Conservation (phyloP, 192 early-diverging fungal genomes). For the Coemansia sp. region DNA sequence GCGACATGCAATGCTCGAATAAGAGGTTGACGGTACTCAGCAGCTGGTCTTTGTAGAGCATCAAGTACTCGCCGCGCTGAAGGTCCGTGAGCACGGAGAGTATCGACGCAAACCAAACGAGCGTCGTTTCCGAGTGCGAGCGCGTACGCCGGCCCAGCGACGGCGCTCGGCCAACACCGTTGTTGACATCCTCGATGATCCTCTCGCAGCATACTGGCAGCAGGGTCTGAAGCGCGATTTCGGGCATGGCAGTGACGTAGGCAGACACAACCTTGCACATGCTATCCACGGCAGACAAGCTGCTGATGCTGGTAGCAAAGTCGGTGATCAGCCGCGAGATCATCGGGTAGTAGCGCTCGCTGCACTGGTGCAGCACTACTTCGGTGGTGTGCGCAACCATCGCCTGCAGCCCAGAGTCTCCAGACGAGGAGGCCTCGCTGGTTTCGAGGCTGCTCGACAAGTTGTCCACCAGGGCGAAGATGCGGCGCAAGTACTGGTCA, state of each 20-base stretch:
- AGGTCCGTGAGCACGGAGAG: constrained; percentile 25
- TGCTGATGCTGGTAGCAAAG: constrained; percentile 47
- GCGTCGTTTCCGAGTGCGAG: constrained; percentile 51
- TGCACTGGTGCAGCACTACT: constrained; percentile 45
- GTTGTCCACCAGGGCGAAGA: constrained; percentile 72
- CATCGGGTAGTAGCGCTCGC: constrained; percentile 54
- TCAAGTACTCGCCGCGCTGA: constrained; percentile 23
- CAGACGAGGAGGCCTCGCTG: constrained; percentile 12
- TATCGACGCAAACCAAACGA: constrained; percentile 50
- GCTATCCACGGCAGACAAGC: constrained; percentile 42
- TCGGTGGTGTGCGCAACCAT: constrained; percentile 38
- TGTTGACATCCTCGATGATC: constrained; percentile 44
- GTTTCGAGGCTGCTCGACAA: constrained; percentile 42
- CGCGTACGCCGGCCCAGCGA: constrained; percentile 42
- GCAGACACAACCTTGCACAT: constrained; percentile 38
- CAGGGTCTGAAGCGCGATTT: constrained; percentile 31
- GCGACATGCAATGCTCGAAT: constrained; percentile 32
- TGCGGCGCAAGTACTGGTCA: constrained; percentile 75
- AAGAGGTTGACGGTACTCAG: constrained; percentile 24
- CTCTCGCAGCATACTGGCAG: constrained; percentile 45
- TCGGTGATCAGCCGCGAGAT: constrained; percentile 45
- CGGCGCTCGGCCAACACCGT: constrained; percentile 39
- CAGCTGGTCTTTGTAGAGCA: constrained; percentile 30
- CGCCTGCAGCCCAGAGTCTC: constrained; percentile 26
- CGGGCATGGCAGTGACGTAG: constrained; percentile 43